Conservation (phyloP, 495 filamentous ascomycete species). For the Trichocladium uniseriatum region DNA sequence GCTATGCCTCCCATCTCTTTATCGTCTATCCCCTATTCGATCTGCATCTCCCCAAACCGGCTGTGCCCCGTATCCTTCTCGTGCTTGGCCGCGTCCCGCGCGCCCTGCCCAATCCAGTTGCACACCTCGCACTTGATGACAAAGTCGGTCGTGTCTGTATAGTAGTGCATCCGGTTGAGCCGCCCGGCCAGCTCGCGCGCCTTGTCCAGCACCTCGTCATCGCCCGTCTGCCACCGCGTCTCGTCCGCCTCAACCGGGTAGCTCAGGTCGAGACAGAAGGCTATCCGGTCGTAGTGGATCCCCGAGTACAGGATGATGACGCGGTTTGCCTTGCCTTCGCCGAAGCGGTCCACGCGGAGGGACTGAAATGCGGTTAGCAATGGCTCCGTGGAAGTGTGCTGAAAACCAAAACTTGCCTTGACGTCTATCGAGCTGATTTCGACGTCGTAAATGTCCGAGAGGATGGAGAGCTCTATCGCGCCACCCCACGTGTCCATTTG, state of each 20-base stretch:
- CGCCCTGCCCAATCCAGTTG: slow-evolving; percentile 59
- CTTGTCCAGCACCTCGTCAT: slow-evolving; percentile 58
- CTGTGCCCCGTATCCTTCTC: slow-evolving; percentile 26
- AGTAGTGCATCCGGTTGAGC: slow-evolving; percentile 69
- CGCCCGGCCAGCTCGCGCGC: slow-evolving; percentile 60
- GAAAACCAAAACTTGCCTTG: slow-evolving; percentile 24
- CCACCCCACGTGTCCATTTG: slow-evolving; percentile 82
- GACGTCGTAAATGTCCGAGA: slow-evolving; percentile 75
- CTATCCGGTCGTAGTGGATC: slow-evolving; percentile 93
- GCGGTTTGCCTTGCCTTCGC: slow-evolving; percentile 58
- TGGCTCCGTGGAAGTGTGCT: too few relatives aligned
- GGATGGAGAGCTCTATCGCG: slow-evolving; percentile 76
- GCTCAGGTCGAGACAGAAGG: slow-evolving; percentile 55
- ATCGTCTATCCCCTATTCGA: slow-evolving; percentile 1
- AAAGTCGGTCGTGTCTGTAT: slow-evolving; percentile 80
- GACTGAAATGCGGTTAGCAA: slow-evolving; percentile 16
- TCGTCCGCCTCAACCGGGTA: slow-evolving; percentile 63
- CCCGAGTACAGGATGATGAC: slow-evolving; percentile 87
- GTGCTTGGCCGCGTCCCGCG: slow-evolving; percentile 33
- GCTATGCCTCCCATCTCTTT: not conserved
- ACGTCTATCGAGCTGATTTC: slow-evolving; percentile 81
- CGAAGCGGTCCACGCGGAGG: slow-evolving; percentile 58
- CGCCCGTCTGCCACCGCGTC: slow-evolving; percentile 60
- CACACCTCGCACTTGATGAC: slow-evolving; percentile 73
- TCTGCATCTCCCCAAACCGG: slow-evolving; percentile 27